These are phyloP conservation scores for Ascochyta viciae-villosae DNA, from an alignment of 2,329 filamentous ascomycete species.

Conservation along the genomic window DNA sequence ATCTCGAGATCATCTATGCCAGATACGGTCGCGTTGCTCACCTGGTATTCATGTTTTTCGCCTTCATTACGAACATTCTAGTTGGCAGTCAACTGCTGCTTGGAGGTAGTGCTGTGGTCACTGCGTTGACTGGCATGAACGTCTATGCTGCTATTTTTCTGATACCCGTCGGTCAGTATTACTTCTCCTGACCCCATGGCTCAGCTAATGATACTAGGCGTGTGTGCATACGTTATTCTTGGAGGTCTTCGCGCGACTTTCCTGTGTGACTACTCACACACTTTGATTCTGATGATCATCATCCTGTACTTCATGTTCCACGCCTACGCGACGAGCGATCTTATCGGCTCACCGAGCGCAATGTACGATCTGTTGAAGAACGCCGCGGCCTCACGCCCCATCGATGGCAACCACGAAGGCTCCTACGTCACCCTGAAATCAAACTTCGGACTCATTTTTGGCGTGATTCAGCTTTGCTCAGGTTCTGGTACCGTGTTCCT, in stretches of 20 bases:
- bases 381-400: constrained; percentile 47
- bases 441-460: constrained; percentile 54
- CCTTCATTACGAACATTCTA: constrained; percentile 54
- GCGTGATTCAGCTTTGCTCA: constrained; percentile 52
- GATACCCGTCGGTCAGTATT: constrained; percentile 48
- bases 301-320: constrained; percentile 56
- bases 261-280: constrained; percentile 51
- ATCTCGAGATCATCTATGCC: constrained; percentile 52
- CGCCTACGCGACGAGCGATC: constrained; percentile 49
- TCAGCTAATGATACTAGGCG: constrained; percentile 33
- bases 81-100: constrained; percentile 53
- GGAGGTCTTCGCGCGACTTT: constrained; percentile 53
- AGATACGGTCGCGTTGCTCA: constrained; percentile 51
- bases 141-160: constrained; percentile 55
- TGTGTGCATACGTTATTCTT: constrained; percentile 45
- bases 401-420: constrained; percentile 50
- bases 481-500: constrained; percentile 50
- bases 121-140: constrained; percentile 53
- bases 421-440: constrained; percentile 53
- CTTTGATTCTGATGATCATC: constrained; percentile 52
- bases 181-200: too few relatives aligned
- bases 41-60: constrained; percentile 52
- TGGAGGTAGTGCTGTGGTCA: constrained; percentile 54
- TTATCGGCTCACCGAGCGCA: constrained; percentile 49
- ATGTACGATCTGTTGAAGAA: constrained; percentile 52